These are phyloP conservation scores for Cryptococcus wingfieldii DNA, from an alignment of 1,284 basidiomycete species.

Conservation along the genomic window DNA sequence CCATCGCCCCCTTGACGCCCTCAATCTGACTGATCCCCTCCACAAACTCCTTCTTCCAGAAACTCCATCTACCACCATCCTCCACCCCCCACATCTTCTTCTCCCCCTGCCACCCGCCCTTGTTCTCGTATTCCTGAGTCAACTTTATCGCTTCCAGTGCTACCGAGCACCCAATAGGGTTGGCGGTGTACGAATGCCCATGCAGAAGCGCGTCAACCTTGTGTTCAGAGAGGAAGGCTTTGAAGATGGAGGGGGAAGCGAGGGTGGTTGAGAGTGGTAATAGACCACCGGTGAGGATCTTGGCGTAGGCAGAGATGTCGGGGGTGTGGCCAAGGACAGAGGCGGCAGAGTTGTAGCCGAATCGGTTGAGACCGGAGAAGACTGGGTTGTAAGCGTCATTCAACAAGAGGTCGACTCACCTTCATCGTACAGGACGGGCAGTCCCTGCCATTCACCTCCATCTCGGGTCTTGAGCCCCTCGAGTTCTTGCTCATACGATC, in stretches of 20 bases:
- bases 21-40: slow-evolving; percentile 58
- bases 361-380: slow-evolving; percentile 83
- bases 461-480: slow-evolving; percentile 5
- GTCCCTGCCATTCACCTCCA: slow-evolving; percentile 57
- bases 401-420: slow-evolving; percentile 23
- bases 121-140: slow-evolving; percentile 55
- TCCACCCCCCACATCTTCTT: slow-evolving; percentile 52
- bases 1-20: slow-evolving; percentile 70
- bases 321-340: slow-evolving; percentile 67
- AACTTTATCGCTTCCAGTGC: slow-evolving; percentile 74
- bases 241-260: slow-evolving; percentile 72
- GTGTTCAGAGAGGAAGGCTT: slow-evolving; percentile 65
- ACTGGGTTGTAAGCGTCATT: slow-evolving; percentile 52
- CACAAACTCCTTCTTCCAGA: slow-evolving; percentile 79
- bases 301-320: slow-evolving; percentile 88
- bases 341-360: slow-evolving; percentile 67
- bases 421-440: slow-evolving; percentile 94
- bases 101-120: slow-evolving; percentile 59
- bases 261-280: slow-evolving; percentile 83
- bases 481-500: slow-evolving; percentile 14
- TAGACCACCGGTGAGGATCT: slow-evolving; percentile 89
- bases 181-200: slow-evolving; percentile 92
- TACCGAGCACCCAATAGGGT: slow-evolving; percentile 85
- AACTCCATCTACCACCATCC: slow-evolving; percentile 65
- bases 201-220: slow-evolving; percentile 87